Conservation (phyloP, 2,329 filamentous ascomycete genomes). For the Eurotiales sp. region DNA sequence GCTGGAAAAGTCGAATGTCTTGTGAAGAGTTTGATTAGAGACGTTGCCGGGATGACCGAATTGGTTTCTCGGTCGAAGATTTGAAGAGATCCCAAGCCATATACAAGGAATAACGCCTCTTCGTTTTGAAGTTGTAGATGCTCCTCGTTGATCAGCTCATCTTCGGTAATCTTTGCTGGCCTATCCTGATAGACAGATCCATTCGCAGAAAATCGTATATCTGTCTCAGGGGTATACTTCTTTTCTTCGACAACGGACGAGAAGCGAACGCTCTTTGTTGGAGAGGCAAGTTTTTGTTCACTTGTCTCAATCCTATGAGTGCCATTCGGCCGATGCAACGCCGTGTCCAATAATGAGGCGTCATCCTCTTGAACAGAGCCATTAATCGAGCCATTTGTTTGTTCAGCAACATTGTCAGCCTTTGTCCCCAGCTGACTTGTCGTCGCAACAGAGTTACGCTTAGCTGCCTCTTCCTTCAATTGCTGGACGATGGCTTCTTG, state of each 20-base stretch:
- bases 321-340: neutral
- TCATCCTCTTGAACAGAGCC: constrained; percentile 11
- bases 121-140: constrained; percentile 89
- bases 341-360: neutral
- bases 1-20: constrained; percentile 67
- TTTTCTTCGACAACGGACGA: constrained; percentile 64
- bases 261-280: constrained; percentile 64
- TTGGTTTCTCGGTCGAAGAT: constrained; percentile 46
- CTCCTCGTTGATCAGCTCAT: constrained; percentile 56
- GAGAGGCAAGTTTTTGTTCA: neutral
- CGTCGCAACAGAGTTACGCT: constrained; percentile 22
- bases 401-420: constrained; percentile 13
- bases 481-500: constrained; percentile 77
- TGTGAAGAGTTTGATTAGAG: constrained; percentile 65
- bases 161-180: constrained; percentile 20
- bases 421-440: constrained; percentile 6
- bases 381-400: constrained; percentile 2
- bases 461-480: constrained; percentile 51
- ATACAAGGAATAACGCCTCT: constrained; percentile 86
- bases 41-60: constrained; percentile 47
- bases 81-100: constrained; percentile 70
- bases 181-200: constrained; percentile 16
- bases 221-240: constrained; percentile 46
- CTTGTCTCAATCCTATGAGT: neutral
- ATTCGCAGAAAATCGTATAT: constrained; percentile 11